phyloP scores from a whole-genome alignment of 2,329 filamentous ascomycete species.

The Arthrobotrys megalospora region DNA sequence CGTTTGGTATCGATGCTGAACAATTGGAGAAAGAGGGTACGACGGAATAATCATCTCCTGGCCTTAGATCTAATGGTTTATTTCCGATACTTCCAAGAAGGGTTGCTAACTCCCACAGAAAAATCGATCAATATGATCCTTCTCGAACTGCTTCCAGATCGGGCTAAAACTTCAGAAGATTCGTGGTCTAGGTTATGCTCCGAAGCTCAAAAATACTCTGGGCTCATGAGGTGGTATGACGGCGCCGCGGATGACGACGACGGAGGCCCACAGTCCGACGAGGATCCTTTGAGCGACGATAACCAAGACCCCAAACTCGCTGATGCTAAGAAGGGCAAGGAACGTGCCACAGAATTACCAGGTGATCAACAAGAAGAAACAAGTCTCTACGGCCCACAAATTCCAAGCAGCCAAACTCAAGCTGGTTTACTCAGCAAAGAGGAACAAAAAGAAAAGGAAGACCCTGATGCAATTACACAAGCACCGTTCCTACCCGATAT shows the following conservation, averaged over 20 bases:
- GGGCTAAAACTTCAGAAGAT: not conserved
- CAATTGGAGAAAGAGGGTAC: too few species aligned
- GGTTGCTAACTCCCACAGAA: not conserved
- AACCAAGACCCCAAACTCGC: not conserved
- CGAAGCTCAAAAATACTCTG: not conserved
- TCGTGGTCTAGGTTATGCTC: not conserved
- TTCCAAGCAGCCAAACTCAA: not conserved
- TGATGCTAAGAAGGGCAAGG: not conserved
- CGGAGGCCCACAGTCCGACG: not conserved
- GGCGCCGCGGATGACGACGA: conserved; percentile 3
- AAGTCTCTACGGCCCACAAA: not conserved
- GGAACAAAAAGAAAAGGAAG: not conserved
- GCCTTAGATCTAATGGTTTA: too few species aligned
- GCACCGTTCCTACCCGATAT: conserved; percentile 16
- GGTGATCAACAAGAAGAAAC: not conserved
- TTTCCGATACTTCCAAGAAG: too few species aligned
- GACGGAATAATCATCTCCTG: not conserved
- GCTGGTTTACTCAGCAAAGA: too few species aligned
- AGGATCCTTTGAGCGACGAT: not conserved
- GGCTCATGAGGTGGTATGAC: conserved; percentile 39
- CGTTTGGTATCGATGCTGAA: too few species aligned
- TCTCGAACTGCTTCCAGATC: not conserved
- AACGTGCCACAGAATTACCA: not conserved
- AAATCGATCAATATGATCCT: not conserved
- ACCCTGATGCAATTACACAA: conserved; percentile 41